These are phyloP conservation scores for Aspergillus fumigatiaffinis DNA, from an alignment of 2,329 filamentous ascomycete species.

Conservation along the genomic window DNA sequence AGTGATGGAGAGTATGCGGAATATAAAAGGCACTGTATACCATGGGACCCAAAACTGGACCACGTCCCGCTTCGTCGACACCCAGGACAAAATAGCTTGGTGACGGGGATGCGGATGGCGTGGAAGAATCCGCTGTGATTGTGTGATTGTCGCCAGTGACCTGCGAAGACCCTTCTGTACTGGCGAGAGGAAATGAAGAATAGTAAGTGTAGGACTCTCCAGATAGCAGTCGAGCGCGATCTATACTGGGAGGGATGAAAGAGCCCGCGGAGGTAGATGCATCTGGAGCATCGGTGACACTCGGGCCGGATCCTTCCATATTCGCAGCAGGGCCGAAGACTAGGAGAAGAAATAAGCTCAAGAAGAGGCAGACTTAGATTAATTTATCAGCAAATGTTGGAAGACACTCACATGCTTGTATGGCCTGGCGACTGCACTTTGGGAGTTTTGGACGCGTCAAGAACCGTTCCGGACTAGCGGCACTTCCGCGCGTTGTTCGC, in stretches of 20 bases:
- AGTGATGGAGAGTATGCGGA: conserved; percentile 59
- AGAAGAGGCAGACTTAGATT: conserved; percentile 4
- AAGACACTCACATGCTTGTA: not conserved
- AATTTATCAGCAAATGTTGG: not conserved
- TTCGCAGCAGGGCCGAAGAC: not conserved
- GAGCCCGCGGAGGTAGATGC: conserved; percentile 28
- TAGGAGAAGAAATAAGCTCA: conserved; percentile 1
- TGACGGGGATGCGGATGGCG: not conserved
- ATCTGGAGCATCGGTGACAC: conserved; percentile 23
- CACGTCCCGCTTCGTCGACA: conserved; percentile 89
- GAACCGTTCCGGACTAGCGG: conserved; percentile 33
- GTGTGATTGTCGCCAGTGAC: not conserved
- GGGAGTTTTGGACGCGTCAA: conserved; percentile 27
- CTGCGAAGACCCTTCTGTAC: conserved; percentile 36
- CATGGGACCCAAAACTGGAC: conserved; percentile 81
- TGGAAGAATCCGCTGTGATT: not conserved
- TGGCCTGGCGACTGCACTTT: not conserved
- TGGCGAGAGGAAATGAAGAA: conserved; percentile 62
- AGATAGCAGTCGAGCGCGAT: conserved; percentile 52
- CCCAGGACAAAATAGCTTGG: conserved; percentile 57
- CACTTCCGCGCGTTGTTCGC: conserved; percentile 18
- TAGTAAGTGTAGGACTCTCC: conserved; percentile 70
- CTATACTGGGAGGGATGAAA: conserved; percentile 69
- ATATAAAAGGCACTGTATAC: conserved; percentile 70
- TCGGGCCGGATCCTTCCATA: conserved; percentile 35